Conservation (phyloP, 176 grass and related monocot genomes). For the Metroxylon sagu region DNA sequence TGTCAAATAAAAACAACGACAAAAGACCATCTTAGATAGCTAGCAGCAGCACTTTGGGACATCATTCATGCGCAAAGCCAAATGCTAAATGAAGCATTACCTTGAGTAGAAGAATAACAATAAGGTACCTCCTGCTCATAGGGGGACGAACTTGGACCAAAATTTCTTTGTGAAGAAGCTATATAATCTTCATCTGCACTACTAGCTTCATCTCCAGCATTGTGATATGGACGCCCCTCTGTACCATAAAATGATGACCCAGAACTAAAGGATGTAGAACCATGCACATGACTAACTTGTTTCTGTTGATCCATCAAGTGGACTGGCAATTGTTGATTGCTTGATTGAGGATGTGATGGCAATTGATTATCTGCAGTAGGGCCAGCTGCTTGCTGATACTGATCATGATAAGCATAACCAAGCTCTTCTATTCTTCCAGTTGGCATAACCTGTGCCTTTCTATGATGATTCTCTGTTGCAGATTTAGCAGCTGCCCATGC, state of each 20-base stretch:
- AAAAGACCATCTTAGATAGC: too few relatives aligned
- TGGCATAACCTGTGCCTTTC: conserved; percentile 28
- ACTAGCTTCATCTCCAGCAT: conserved; percentile 34
- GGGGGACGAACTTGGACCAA: conserved; percentile 44
- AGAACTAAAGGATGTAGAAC: conserved; percentile 34
- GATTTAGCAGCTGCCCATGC: conserved; percentile 75
- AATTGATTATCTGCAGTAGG: conserved; percentile 29
- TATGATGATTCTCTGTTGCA: conserved; percentile 41
- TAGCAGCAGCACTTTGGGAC: neutral
- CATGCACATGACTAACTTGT: conserved; percentile 45
- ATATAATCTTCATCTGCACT: conserved; percentile 46
- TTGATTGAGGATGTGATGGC: conserved; percentile 41
- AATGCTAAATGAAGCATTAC: conserved; percentile 56
- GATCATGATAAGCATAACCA: conserved; percentile 38
- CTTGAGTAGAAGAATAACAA: conserved; percentile 88
- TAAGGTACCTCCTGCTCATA: conserved; percentile 88
- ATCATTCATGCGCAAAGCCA: conserved; percentile 30
- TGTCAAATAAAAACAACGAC: too few relatives aligned
- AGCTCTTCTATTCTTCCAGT: conserved; percentile 42
- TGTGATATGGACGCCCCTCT: conserved; percentile 24
- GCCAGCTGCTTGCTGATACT: conserved; percentile 42
- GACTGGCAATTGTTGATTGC: conserved; percentile 26
- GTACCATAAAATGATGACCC: conserved; percentile 25
- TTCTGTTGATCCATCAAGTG: conserved; percentile 49
- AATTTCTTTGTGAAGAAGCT: conserved; percentile 28